Evolutionary conservation across 1,139 yeast genomes (phyloP), one percentile per base, ranked within the genome.

Genomic region (Debaryomyces singareniensis): DNA sequence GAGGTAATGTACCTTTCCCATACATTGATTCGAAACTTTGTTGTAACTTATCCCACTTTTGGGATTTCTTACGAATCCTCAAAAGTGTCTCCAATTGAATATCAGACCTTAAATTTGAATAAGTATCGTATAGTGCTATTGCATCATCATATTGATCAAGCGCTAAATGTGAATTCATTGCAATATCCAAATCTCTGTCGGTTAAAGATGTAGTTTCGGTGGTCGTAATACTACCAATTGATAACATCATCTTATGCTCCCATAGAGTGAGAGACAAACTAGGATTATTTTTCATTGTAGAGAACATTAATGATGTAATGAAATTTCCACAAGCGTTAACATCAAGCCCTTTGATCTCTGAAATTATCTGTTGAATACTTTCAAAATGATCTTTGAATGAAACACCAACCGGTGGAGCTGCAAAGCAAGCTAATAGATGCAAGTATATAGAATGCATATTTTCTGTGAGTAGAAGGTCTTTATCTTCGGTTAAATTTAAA

Each of bases 21-120:
- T 75, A 71, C 50, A 81, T 59, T 2, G 62, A 65, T 38, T 81
- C 84, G 45, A 84, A 79, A 29, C 75, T 70, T n/a, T 56, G 44
- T 46, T 79, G 81, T 36, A 85, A 59, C 4, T 68, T 57, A 16
- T 56, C 55, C 82, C 87, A 82, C 39, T 78, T 73, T 25, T 70
- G 63, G 11, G 61, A 51, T 25, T 61, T 55, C 2, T 82, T 76
- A 36, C 78, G 65, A 2, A 78, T 61, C 11, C 54, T 41, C 24
- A 77, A 55, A 11, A 75, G 43, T 5, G 65, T 54, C 26, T 65
- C 69, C 33, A 74, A 68, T 36, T 65, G 71, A 21, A 51, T 56
- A 24, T 58, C 67, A 33, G 53, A 42, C 20, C 58, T 61, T 6
- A 61, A 37, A 3, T 43, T 33, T 2, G 58, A 45, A 34, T 51